phyloP scores from a whole-genome alignment of 768 basidiomycete genomes.

The Tylopilus sp. region DNA sequence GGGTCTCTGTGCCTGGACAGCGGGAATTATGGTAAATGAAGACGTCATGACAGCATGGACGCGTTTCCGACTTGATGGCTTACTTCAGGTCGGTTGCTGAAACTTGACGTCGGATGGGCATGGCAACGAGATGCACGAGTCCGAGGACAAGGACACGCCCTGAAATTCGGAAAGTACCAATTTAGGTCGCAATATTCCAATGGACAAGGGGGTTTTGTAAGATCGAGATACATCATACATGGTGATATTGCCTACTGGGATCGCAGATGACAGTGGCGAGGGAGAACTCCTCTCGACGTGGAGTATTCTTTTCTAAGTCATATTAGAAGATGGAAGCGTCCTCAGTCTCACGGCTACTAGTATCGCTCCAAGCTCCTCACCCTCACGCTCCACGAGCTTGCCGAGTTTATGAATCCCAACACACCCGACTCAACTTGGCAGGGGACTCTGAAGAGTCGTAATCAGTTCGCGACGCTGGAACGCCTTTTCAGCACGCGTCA shows the following conservation, averaged over 20 bases:
- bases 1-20: slow-evolving; percentile 7
- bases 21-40: not conserved
- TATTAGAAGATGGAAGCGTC: no score
- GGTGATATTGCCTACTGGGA: no score
- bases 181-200: not conserved
- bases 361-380: not conserved
- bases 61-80: not conserved
- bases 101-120: not conserved
- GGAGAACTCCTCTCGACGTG: no score
- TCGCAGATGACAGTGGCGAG: no score
- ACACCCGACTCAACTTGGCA: no score
- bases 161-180: not conserved
- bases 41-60: not conserved
- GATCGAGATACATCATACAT: not conserved
- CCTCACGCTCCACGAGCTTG: not conserved
- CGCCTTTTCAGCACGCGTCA: no score
- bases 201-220: not conserved
- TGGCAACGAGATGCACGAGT: not conserved
- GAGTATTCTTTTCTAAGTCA: no score
- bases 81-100: not conserved
- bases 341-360: no score
- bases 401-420: no score
- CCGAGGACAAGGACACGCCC: not conserved
- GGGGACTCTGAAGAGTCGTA: no score
- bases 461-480: no score